Evolutionary conservation across 2,329 filamentous ascomycete genomes (phyloP).

Genomic region (Ascochyta pisi): DNA sequence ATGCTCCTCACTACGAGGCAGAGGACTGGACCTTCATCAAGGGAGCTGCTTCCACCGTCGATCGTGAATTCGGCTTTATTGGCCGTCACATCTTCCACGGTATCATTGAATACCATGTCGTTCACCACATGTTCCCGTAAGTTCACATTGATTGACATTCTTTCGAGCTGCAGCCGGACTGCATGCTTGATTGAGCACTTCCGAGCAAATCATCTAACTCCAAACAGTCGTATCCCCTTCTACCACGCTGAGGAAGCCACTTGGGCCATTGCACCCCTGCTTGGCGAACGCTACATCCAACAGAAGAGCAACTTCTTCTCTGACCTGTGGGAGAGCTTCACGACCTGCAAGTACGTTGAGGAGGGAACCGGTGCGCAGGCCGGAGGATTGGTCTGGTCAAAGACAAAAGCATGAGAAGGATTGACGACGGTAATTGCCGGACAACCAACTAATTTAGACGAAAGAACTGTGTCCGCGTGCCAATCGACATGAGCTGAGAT

Average conservation of each 20-base stretch:
- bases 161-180: neutral
- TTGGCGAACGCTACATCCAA: slow-evolving; percentile 34
- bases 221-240: slow-evolving; percentile 33
- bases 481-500: too few species aligned
- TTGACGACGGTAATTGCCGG: neutral
- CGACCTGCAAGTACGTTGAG: slow-evolving; percentile 33
- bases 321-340: slow-evolving; percentile 34
- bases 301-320: slow-evolving; percentile 29
- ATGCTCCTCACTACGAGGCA: slow-evolving; percentile 65
- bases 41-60: slow-evolving; percentile 68
- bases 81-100: slow-evolving; percentile 71
- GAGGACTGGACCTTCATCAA: slow-evolving; percentile 68
- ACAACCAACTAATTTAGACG: neutral
- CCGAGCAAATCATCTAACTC: slow-evolving; percentile 10
- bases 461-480: too few species aligned
- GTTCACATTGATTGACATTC: neutral
- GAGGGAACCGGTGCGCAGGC: slow-evolving; percentile 21
- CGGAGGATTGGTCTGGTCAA: slow-evolving; percentile 25
- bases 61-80: slow-evolving; percentile 70
- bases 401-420: slow-evolving; percentile 12
- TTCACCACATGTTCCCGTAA: slow-evolving; percentile 67
- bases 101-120: slow-evolving; percentile 69
- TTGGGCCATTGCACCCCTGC: slow-evolving; percentile 29
- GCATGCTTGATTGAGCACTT: neutral
- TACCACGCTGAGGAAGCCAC: slow-evolving; percentile 40